These are phyloP conservation scores for Boletus vinaceobasis DNA, from an alignment of 768 basidiomycete genomes.

Conservation along the genomic window DNA sequence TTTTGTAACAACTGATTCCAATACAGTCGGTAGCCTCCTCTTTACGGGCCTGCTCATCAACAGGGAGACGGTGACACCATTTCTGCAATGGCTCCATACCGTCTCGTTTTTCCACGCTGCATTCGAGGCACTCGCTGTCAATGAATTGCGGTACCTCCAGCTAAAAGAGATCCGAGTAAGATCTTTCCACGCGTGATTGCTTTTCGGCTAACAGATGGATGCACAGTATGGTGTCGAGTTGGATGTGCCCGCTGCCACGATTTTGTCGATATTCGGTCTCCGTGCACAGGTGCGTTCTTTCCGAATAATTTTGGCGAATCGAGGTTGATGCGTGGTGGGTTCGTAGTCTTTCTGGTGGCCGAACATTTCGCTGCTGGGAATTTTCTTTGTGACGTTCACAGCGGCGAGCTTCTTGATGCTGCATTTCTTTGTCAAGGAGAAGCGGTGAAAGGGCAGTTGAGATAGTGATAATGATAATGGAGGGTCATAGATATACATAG, in stretches of 20 bases:
- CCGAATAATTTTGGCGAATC: not conserved
- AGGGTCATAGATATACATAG: not conserved
- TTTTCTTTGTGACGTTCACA: slow-evolving; percentile 84
- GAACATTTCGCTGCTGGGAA: slow-evolving; percentile 79
- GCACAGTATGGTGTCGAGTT: slow-evolving; percentile 93
- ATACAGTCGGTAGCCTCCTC: slow-evolving; percentile 57
- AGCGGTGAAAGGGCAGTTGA: slow-evolving; percentile 22
- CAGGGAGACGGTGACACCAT: slow-evolving; percentile 72
- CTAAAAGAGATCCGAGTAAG: slow-evolving; percentile 86
- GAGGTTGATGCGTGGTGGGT: slow-evolving; percentile 4
- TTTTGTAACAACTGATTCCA: slow-evolving; percentile 4
- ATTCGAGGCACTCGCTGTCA: slow-evolving; percentile 96
- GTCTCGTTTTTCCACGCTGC: slow-evolving; percentile 98
- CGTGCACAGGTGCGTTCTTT: slow-evolving; percentile 64
- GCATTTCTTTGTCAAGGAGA: slow-evolving; percentile 88
- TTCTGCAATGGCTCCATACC: slow-evolving; percentile 83
- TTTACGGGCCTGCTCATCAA: slow-evolving; percentile 97
- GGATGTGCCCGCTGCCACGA: slow-evolving; percentile 93
- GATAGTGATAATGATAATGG: not conserved
- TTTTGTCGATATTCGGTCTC: slow-evolving; percentile 91
- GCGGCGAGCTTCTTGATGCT: slow-evolving; percentile 72
- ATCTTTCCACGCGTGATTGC: not conserved
- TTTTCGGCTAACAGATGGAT: slow-evolving; percentile 5
- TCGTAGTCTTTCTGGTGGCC: slow-evolving; percentile 98
- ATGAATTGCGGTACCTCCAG: slow-evolving; percentile 91